Base-by-base conservation (phyloP, 192 early-diverging fungal genomes). In the Mortierella alpina region DNA sequence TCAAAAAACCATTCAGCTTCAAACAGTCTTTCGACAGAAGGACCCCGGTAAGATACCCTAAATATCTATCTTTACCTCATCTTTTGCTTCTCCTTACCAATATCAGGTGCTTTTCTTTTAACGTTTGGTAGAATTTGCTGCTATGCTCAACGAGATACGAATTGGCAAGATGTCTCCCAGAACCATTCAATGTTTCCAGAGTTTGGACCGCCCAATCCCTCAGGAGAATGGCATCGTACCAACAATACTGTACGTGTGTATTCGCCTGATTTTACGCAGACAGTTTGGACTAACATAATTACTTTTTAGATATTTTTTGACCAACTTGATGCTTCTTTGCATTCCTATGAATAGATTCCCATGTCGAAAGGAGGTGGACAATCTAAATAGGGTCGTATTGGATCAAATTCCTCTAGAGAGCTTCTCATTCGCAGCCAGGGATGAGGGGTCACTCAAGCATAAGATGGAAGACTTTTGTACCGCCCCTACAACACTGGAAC, bases 101-200 rank as follows among this genome's bases (percentile, higher is more conserved):
- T n/a, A n/a, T n/a, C 49, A 50, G 15, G 9, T 8, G 8, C 49
- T 11, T 15, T 50, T 15, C 15, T 0, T 18, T 15, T 47, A 5
- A 14, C n/a, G n/a, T 46, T 17, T 46, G 13, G 15, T 59, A 78
- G 75, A 73, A 22, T 94, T 98, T 61, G 87, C 94, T 46, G 84
- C 90, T 44, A 89, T 96, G 70, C 86, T 98, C 20, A 95, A 98
- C 75, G 93, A 98, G 80, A 86, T 96, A 79, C 88, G 96, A 59
- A 67, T 92, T 31, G 95, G 95, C 15, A 71, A 72, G 17, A 72
- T 96, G 39, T 89, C 94, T 1, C 88, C 18, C 63, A 77, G 39
- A 18, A 72, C 15, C 58, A 83, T 18, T 84, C 94, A 40, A 58
- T 50, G 18, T 42, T 68, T 22, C 82, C 88, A 40, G 74, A 75